phyloP scores from a whole-genome alignment of 2,329 filamentous ascomycete genomes.

The Teratosphaeria gauchensis region DNA sequence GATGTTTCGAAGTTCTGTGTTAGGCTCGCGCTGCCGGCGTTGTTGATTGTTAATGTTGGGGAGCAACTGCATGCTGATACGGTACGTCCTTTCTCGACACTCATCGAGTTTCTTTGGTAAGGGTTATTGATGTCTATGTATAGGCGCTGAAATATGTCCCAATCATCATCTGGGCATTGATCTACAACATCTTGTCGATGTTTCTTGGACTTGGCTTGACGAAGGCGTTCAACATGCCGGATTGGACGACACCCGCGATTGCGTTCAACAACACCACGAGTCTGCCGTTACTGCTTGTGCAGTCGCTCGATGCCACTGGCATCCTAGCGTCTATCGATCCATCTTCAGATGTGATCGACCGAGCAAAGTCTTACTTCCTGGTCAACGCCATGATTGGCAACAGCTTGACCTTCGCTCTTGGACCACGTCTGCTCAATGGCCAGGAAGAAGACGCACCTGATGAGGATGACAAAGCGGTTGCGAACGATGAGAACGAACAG shows the following conservation, averaged over 20 bases:
- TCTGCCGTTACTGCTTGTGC: conserved; percentile 42
- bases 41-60: conserved; percentile 46
- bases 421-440: conserved; percentile 47
- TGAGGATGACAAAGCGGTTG: conserved; percentile 6
- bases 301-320: conserved; percentile 46
- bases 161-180: conserved; percentile 39
- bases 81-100: conserved; percentile 18
- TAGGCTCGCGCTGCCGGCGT: conserved; percentile 43
- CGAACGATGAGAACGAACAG: conserved; percentile 19
- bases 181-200: conserved; percentile 43
- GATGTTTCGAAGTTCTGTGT: conserved; percentile 45
- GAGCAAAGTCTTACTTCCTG: conserved; percentile 57
- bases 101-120: conserved; percentile 1
- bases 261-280: conserved; percentile 51
- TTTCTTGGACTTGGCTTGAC: conserved; percentile 36
- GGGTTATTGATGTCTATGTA: not conserved
- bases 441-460: conserved; percentile 33
- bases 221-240: conserved; percentile 39
- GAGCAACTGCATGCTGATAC: conserved; percentile 41
- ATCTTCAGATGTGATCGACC: conserved; percentile 40
- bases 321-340: conserved; percentile 42
- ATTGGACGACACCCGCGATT: conserved; percentile 45
- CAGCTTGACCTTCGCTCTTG: conserved; percentile 54
- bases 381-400: conserved; percentile 54
- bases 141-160: conserved; percentile 13